phyloP scores from a whole-genome alignment of 2,329 filamentous ascomycete species.

The Cordyceps farinosa region DNA sequence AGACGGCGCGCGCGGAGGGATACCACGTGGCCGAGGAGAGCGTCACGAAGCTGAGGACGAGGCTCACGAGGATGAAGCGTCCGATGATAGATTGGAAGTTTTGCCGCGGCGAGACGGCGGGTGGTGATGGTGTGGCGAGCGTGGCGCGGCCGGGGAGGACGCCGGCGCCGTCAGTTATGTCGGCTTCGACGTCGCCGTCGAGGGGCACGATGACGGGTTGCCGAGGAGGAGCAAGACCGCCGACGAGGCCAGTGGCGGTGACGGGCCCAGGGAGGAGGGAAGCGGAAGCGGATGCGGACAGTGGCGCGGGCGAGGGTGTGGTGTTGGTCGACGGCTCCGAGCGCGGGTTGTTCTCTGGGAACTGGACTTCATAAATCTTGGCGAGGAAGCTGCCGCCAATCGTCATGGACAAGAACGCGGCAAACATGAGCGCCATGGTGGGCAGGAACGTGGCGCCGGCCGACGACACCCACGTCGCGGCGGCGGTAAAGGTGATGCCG shows the following conservation, averaged over 20 bases:
- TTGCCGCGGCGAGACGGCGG: slow-evolving; percentile 28
- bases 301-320: slow-evolving; percentile 26
- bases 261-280: slow-evolving; percentile 40
- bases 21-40: slow-evolving; percentile 61
- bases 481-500: slow-evolving; percentile 54
- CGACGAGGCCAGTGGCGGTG: slow-evolving; percentile 30
- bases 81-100: slow-evolving; percentile 56
- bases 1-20: slow-evolving; percentile 49
- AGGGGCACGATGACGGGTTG: slow-evolving; percentile 54
- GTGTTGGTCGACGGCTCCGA: slow-evolving; percentile 35
- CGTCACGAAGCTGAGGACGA: slow-evolving; percentile 55
- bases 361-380: slow-evolving; percentile 58
- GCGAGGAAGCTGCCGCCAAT: slow-evolving; percentile 56
- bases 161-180: slow-evolving; percentile 47
- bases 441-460: slow-evolving; percentile 55
- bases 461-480: slow-evolving; percentile 53
- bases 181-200: slow-evolving; percentile 61
- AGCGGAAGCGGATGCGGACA: slow-evolving; percentile 20
- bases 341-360: slow-evolving; percentile 51
- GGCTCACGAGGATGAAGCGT: slow-evolving; percentile 53
- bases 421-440: slow-evolving; percentile 50
- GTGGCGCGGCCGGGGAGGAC: slow-evolving; percentile 32
- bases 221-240: slow-evolving; percentile 18
- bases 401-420: slow-evolving; percentile 52
- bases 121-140: slow-evolving; percentile 26